Evolutionary conservation across 2,329 filamentous ascomycete species (phyloP).

Genomic region (Zelopaecilomyces penicillatus): DNA sequence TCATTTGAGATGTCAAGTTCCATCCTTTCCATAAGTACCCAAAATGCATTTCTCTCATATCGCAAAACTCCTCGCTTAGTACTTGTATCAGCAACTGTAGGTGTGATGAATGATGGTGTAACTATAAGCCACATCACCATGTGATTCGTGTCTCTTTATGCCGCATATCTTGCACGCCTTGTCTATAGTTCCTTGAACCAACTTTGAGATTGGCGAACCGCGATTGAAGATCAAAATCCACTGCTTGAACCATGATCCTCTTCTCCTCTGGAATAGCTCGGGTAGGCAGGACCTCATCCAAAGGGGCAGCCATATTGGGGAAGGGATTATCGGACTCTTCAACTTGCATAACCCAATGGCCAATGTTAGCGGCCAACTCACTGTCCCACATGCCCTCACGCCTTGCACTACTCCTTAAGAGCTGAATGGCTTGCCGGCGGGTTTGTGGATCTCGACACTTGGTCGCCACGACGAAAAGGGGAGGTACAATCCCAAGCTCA

Average conservation of each 20-base stretch:
- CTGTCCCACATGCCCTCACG: slow-evolving; percentile 65
- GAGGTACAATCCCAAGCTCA: slow-evolving; percentile 55
- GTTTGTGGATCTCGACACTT: slow-evolving; percentile 52
- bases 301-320: neutral
- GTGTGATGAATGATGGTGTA: no score
- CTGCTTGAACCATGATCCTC: slow-evolving; percentile 47
- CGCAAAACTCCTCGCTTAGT: no score
- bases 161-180: slow-evolving; percentile 38
- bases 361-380: slow-evolving; percentile 47
- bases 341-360: slow-evolving; percentile 45
- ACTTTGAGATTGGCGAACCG: slow-evolving; percentile 42
- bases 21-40: no score
- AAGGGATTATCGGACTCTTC: slow-evolving; percentile 37
- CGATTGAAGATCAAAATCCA: slow-evolving; percentile 48
- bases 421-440: slow-evolving; percentile 51
- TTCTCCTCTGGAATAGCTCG: slow-evolving; percentile 40
- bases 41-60: no score
- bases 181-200: slow-evolving; percentile 44
- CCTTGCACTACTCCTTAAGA: slow-evolving; percentile 51
- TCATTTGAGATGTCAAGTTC: no score
- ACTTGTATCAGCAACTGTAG: no score
- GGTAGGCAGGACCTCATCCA: slow-evolving; percentile 1
- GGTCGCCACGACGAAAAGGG: slow-evolving; percentile 57
- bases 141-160: slow-evolving; percentile 36
- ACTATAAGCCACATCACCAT: slow-evolving; percentile 30